These are phyloP conservation scores for Mentha longifolia DNA, from an alignment of 257 asterid species.

Conservation along the genomic window DNA sequence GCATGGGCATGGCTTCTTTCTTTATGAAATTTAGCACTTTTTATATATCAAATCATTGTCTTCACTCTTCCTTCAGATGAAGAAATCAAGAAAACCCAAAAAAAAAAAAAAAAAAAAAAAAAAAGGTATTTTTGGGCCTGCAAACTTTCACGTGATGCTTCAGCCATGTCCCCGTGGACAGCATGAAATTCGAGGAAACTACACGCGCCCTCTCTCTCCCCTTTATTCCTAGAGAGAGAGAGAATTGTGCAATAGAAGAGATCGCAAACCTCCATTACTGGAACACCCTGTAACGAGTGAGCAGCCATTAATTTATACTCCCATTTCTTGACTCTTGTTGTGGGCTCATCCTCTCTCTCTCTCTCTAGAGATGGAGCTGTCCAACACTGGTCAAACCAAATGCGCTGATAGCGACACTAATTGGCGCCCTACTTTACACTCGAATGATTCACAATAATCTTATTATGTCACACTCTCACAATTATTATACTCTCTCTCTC, in stretches of 20 bases:
- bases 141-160: slow-evolving; percentile 37
- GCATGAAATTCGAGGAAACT: slow-evolving; percentile 34
- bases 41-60: slow-evolving; percentile 29
- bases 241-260: not conserved
- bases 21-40: slow-evolving; percentile 26
- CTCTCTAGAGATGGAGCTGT: slow-evolving; percentile 16
- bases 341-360: not conserved
- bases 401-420: slow-evolving; percentile 50
- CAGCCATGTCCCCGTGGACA: slow-evolving; percentile 43
- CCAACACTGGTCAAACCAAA: slow-evolving; percentile 28
- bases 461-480: slow-evolving; percentile 26
- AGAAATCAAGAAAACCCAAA: not conserved
- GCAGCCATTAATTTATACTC: slow-evolving; percentile 25
- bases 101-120: not conserved
- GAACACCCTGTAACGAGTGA: slow-evolving; percentile 20
- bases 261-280: slow-evolving; percentile 18
- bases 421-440: slow-evolving; percentile 51
- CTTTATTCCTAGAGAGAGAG: not conserved
- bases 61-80: no score
- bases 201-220: slow-evolving; percentile 14
- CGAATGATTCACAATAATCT: slow-evolving; percentile 31
- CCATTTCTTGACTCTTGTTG: slow-evolving; percentile 31
- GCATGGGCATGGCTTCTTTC: slow-evolving; percentile 24
- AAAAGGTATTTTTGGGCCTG: slow-evolving; percentile 26
- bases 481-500: not conserved